Percentiles rank a stretch among this genome's conserved stretches.
phyloP scores from a whole-genome alignment of 139 green algal species.

The Chlamydomonas eustigma region DNA sequence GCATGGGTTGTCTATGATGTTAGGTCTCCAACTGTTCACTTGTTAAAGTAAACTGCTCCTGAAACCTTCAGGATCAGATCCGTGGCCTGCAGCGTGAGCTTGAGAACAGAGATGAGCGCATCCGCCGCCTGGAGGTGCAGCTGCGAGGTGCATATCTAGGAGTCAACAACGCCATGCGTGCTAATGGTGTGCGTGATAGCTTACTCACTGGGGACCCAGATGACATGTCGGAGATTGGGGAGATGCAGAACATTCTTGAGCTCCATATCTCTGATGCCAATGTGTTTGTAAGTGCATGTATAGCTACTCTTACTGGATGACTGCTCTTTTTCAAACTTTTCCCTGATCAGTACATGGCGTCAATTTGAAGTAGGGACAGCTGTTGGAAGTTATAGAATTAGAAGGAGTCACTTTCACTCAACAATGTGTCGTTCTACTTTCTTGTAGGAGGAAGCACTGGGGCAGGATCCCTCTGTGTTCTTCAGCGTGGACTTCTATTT shows the following conservation, averaged over 20 bases:
- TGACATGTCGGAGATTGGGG: constrained; percentile 39
- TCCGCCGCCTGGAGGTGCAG: constrained; percentile 47
- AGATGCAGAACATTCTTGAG: constrained; percentile 48
- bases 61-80: constrained; percentile 27
- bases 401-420: no score
- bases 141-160: constrained; percentile 41
- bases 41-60: no score
- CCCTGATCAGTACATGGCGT: no score
- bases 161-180: constrained; percentile 10
- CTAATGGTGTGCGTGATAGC: constrained; percentile 26
- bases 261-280: constrained; percentile 41
- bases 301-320: constrained; percentile 3
- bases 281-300: constrained; percentile 37
- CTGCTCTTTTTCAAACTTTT: no score
- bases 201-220: constrained; percentile 32
- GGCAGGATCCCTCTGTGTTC: constrained; percentile 45
- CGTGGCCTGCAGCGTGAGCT: constrained; percentile 22
- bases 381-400: no score
- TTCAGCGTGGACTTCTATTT: constrained; percentile 55
- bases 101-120: constrained; percentile 34
- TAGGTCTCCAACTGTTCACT: background rate
- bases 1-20: background rate
- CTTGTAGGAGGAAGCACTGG: constrained; percentile 39
- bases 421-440: constrained; percentile 6
- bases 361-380: no score